These are phyloP conservation scores for Aspergillus cejpii DNA, from an alignment of 2,329 filamentous ascomycete species.

Conservation along the genomic window DNA sequence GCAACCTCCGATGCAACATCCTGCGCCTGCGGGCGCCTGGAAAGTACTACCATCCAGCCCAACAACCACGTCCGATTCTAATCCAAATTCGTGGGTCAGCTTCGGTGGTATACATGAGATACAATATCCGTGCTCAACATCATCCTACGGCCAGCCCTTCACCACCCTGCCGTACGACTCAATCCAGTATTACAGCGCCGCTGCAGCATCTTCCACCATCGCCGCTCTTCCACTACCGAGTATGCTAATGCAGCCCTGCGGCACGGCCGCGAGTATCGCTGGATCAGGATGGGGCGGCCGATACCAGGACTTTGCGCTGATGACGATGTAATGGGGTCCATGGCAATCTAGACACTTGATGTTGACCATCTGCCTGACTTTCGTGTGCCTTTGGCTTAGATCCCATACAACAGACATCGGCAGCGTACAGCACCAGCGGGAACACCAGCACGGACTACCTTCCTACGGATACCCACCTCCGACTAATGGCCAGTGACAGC, in stretches of 20 bases:
- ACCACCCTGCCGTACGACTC: constrained; percentile 59
- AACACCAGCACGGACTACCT: constrained; percentile 29
- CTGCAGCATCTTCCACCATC: constrained; percentile 66
- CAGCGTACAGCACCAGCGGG: constrained; percentile 35
- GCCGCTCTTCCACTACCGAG: constrained; percentile 75
- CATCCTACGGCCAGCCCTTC: constrained; percentile 72
- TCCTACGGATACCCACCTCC: constrained; percentile 32
- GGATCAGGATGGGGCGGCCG: constrained; percentile 75
- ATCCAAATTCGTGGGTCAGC: constrained; percentile 69
- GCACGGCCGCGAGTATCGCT: constrained; percentile 66
- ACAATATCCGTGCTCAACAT: constrained; percentile 69
- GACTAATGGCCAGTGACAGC: constrained; percentile 49
- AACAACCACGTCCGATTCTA: constrained; percentile 63
- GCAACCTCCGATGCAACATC: constrained; percentile 63
- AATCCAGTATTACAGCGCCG: constrained; percentile 68
- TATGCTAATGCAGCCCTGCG: constrained; percentile 77
- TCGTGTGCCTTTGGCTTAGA: constrained; percentile 22
- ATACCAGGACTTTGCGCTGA: constrained; percentile 72
- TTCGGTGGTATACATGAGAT: constrained; percentile 63
- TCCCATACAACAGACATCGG: constrained; percentile 33
- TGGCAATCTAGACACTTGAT: constrained; percentile 29
- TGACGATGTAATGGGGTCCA: constrained; percentile 59
- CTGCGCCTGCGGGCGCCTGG: constrained; percentile 76
- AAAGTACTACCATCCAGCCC: constrained; percentile 85
- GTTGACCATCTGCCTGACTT: constrained; percentile 24